phyloP scores from a whole-genome alignment of 2,329 filamentous ascomycete species.

The Fusarium scirpi region DNA sequence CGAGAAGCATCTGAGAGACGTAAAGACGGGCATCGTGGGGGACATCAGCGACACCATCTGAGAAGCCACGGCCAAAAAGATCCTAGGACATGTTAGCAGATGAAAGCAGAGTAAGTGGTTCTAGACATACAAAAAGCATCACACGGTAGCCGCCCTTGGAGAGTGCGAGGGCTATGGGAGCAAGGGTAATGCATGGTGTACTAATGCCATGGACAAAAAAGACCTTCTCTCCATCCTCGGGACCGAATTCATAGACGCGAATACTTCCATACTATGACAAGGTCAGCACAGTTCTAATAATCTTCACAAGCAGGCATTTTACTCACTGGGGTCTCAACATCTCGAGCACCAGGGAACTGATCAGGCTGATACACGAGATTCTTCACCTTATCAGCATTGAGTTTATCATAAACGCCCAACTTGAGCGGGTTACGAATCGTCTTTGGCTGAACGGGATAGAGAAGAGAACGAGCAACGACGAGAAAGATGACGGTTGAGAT shows the following conservation, averaged over 20 bases:
- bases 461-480: slow-evolving; percentile 49
- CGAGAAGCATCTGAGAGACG: slow-evolving; percentile 77
- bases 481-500: slow-evolving; percentile 57
- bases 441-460: slow-evolving; percentile 56
- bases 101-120: slow-evolving; percentile 10
- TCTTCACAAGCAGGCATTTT: background rate
- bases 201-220: slow-evolving; percentile 86
- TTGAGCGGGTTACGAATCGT: slow-evolving; percentile 60
- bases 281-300: slow-evolving; percentile 15
- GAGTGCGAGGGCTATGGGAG: slow-evolving; percentile 73
- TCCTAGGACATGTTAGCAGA: slow-evolving; percentile 58
- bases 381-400: slow-evolving; percentile 54
- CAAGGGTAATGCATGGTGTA: slow-evolving; percentile 81
- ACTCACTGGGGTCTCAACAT: slow-evolving; percentile 74
- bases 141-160: slow-evolving; percentile 79
- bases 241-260: slow-evolving; percentile 86
- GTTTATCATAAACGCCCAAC: slow-evolving; percentile 51
- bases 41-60: slow-evolving; percentile 72
- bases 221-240: slow-evolving; percentile 77
- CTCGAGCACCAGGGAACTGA: slow-evolving; percentile 76
- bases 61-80: slow-evolving; percentile 76
- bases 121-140: slow-evolving; percentile 74
- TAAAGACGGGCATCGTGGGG: slow-evolving; percentile 81
- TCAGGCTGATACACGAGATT: slow-evolving; percentile 71
- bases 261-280: slow-evolving; percentile 73